Base-by-base conservation (phyloP, 2,329 filamentous ascomycete species). In the Aspergillus pseudotamarii region DNA sequence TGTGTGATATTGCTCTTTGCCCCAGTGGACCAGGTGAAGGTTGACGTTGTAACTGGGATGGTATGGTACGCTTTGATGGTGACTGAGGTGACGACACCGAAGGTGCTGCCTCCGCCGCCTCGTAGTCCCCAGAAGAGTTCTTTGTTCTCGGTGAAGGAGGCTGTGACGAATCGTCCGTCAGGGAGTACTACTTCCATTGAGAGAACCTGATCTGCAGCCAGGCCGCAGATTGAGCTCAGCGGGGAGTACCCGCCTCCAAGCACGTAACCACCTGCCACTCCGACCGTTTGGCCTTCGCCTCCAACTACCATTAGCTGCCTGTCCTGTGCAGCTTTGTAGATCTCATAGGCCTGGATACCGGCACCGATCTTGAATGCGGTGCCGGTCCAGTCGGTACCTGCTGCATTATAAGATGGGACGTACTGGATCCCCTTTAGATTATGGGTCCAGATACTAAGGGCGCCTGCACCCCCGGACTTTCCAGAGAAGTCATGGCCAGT, bases 161-260 rank as follows among this genome's bases (percentile, higher is more conserved):
- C 59, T 23, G 54, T 58, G 28, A 55, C 48, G 10, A 59, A 26
- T 9, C 38, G 23, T 23, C 34, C 46, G 14, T 50, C 11, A 5
- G 45, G 46, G 23, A 51, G 50, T 4, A 64, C 59, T 1, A 67
- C 64, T 60, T 58, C 64, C 64, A 59, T 76, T 67, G 3, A 79
- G 75, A 1, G 77, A 70, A 46, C 57, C 26, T 62, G 60, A 23
- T 64, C 62, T 28, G 57, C 54, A 14, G 59, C 62, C 34, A 64
- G 53, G 23, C 80, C 82, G 59, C 78, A 78, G n/a, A 76, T 69
- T 30, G 70, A 69, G 4, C 76, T 73, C 19, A 79, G 69, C 4
- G 76, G 73, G 4, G 80, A 82, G 70, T 87, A 84, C 0, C 87
- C 87, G 10, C 86, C 87, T 6, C 85, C 86, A 69, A 86, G 84